Evolutionary conservation across 2,329 filamentous ascomycete genomes (phyloP).

Genomic region (Claviceps sorghi): DNA sequence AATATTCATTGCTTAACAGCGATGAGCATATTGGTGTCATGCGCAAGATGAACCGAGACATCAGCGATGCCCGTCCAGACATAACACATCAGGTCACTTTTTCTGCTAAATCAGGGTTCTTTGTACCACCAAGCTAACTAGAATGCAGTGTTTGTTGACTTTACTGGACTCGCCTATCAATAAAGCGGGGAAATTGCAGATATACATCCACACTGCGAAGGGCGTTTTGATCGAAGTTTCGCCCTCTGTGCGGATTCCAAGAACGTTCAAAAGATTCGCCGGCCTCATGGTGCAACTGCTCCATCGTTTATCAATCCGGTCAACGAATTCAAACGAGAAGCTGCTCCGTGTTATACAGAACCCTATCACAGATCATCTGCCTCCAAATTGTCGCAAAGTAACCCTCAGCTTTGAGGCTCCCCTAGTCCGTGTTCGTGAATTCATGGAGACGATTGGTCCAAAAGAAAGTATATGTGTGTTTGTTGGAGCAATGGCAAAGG

Average conservation of each 20-base stretch:
- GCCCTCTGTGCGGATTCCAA: constrained; percentile 91
- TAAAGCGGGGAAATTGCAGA: constrained; percentile 93
- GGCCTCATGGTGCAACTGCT: constrained; percentile 97
- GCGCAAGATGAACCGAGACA: constrained; percentile 98
- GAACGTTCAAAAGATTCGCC: constrained; percentile 97
- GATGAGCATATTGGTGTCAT: constrained; percentile 98
- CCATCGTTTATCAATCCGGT: constrained; percentile 88
- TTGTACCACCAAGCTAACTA: constrained; percentile 26
- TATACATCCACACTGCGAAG: constrained; percentile 96
- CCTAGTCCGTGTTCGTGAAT: constrained; percentile 76
- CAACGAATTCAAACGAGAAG: constrained; percentile 94
- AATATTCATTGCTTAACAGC: constrained; percentile 94
- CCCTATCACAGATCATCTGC: constrained; percentile 91
- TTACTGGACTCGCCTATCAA: constrained; percentile 96
- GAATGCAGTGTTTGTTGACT: constrained; percentile 73
- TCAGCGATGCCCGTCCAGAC: constrained; percentile 92
- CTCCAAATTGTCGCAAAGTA: constrained; percentile 93
- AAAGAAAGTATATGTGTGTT: constrained; percentile 96
- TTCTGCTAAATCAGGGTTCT: constrained; percentile 3
- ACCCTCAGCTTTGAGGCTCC: constrained; percentile 89
- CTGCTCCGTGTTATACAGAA: constrained; percentile 95
- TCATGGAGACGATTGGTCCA: constrained; percentile 61
- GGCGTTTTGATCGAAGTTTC: constrained; percentile 96
- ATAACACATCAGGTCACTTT: constrained; percentile 83
- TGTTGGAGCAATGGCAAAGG: constrained; percentile 97